phyloP scores from a whole-genome alignment of 768 basidiomycete genomes.

The Lactifluus piperatus region DNA sequence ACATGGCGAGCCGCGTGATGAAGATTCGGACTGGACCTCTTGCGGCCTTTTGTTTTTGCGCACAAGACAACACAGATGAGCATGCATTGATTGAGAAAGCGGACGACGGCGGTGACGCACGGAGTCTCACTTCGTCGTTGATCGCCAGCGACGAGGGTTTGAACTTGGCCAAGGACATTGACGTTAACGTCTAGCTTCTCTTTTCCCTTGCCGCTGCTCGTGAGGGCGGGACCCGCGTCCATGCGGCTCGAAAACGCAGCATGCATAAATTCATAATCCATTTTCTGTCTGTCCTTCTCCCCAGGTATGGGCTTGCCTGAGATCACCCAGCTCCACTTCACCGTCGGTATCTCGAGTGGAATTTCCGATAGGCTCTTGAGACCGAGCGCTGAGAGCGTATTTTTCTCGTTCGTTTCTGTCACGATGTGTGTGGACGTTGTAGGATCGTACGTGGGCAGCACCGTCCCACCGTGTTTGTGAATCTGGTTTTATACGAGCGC shows the following conservation, averaged over 20 bases:
- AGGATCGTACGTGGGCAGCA: constrained; percentile 52
- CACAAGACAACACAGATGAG: background rate
- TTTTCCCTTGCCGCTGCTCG: constrained; percentile 6
- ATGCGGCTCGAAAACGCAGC: constrained; percentile 16
- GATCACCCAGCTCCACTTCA: constrained; percentile 16
- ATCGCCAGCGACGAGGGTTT: background rate
- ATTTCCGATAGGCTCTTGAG: constrained; percentile 46
- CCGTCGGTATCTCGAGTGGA: constrained; percentile 29
- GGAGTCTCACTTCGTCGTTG: background rate
- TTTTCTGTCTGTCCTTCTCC: constrained; percentile 8
- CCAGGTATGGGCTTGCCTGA: constrained; percentile 6
- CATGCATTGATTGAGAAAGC: background rate
- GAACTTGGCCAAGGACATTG: background rate
- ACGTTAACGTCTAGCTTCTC: background rate
- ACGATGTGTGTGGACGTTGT: constrained; percentile 57
- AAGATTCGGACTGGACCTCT: background rate
- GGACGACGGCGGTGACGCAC: background rate
- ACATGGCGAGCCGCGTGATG: constrained; percentile 1
- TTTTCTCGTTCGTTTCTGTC: constrained; percentile 32
- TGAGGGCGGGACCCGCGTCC: constrained; percentile 10
- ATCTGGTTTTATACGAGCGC: constrained; percentile 41
- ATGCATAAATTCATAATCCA: constrained; percentile 19
- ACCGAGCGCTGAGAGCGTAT: constrained; percentile 35
- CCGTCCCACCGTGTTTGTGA: constrained; percentile 49
- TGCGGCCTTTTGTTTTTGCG: background rate